These are phyloP conservation scores for Globisporangium carolinianum DNA, from an alignment of 352 stramenopile genomes.

Conservation along the genomic window DNA sequence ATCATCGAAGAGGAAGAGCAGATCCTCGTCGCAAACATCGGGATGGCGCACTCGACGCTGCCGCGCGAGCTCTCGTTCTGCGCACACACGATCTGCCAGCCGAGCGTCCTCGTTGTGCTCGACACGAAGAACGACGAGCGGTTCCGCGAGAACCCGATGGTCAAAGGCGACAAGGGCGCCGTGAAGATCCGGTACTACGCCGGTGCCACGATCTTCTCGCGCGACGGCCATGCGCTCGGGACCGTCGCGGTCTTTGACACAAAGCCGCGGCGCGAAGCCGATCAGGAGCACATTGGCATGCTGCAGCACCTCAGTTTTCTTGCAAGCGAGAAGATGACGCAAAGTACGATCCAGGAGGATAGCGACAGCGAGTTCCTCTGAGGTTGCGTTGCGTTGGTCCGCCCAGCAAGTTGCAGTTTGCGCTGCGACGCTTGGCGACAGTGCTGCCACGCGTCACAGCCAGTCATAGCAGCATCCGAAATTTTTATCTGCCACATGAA, in stretches of 20 bases:
- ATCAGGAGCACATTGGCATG: conserved; percentile 85
- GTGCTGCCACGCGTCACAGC: too few species aligned
- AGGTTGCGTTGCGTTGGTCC: not conserved
- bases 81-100: conserved; percentile 80
- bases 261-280: conserved; percentile 64
- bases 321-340: conserved; percentile 84
- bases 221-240: conserved; percentile 67
- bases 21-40: conserved; percentile 78
- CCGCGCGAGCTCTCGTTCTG: conserved; percentile 81
- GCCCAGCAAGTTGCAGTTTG: not conserved
- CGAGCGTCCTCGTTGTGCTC: conserved; percentile 71
- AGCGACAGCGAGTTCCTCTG: conserved; percentile 77
- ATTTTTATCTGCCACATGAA: too few species aligned
- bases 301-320: conserved; percentile 84
- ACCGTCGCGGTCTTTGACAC: conserved; percentile 84
- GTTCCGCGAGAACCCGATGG: conserved; percentile 85
- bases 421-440: too few species aligned
- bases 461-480: too few species aligned
- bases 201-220: conserved; percentile 76
- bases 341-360: conserved; percentile 72
- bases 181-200: conserved; percentile 87
- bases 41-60: conserved; percentile 75
- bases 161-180: conserved; percentile 75
- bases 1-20: conserved; percentile 84
- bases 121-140: conserved; percentile 83